phyloP scores from a whole-genome alignment of 352 stramenopile genomes.

The Globisporangium takayamanum region DNA sequence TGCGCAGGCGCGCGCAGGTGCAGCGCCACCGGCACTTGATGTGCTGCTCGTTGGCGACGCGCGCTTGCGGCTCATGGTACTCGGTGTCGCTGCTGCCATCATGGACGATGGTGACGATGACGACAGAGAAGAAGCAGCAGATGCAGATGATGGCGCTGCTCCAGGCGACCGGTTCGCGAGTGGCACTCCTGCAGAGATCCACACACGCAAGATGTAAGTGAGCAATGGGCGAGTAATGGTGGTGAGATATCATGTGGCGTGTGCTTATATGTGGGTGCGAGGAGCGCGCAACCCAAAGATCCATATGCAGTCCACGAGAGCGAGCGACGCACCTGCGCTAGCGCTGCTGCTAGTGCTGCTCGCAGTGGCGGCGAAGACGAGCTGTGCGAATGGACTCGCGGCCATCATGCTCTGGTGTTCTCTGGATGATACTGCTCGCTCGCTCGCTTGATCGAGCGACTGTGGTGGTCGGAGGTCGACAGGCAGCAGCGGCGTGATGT shows the following conservation, averaged over 20 bases:
- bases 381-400: constrained; percentile 3
- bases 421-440: neutral
- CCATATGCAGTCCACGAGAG: no score
- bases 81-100: neutral
- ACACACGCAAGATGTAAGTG: no score
- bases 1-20: neutral
- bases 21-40: neutral
- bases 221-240: no score
- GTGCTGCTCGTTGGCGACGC: neutral
- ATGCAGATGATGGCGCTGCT: neutral
- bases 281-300: no score
- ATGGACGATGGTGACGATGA: neutral
- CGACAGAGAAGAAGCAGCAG: neutral
- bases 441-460: neutral
- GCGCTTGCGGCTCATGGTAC: neutral
- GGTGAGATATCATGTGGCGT: no score
- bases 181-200: neutral
- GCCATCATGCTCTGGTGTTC: neutral
- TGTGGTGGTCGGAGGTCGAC: neutral
- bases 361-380: neutral
- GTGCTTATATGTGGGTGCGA: no score
- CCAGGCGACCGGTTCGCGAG: neutral
- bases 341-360: neutral
- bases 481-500: neutral
- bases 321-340: no score